Evolutionary conservation across 2,329 filamentous ascomycete genomes (phyloP).

Genomic region (Penicillium rolfsii): DNA sequence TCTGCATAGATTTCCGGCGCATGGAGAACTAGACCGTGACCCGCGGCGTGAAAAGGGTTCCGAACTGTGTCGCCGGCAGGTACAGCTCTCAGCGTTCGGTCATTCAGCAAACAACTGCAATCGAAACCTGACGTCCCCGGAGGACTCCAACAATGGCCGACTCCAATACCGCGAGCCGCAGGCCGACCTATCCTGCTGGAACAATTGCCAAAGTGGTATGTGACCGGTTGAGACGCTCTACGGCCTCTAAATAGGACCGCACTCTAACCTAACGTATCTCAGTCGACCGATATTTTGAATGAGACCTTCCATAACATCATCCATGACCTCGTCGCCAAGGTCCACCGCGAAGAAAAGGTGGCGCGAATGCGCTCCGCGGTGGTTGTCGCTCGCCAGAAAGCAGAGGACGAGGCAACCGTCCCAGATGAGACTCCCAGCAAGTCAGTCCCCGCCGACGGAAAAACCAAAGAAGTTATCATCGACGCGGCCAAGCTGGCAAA

Average conservation of each 20-base stretch:
- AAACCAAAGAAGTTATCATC: conserved; percentile 37
- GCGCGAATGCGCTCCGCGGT: conserved; percentile 60
- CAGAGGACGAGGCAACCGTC: conserved; percentile 44
- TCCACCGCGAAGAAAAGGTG: conserved; percentile 64
- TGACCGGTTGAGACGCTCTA: conserved; percentile 4
- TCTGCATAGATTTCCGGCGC: conserved; percentile 31
- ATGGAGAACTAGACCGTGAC: conserved; percentile 31
- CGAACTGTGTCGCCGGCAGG: conserved; percentile 29
- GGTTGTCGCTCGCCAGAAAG: conserved; percentile 48
- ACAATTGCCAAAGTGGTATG: conserved; percentile 49
- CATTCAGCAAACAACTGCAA: conserved; percentile 20
- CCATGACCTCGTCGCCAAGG: conserved; percentile 61
- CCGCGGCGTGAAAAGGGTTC: conserved; percentile 26
- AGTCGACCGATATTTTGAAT: conserved; percentile 54
- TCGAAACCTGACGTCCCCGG: conserved; percentile 14
- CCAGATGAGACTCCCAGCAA: conserved; percentile 37
- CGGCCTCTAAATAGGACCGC: neutral
- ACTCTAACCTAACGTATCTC: conserved; percentile 4
- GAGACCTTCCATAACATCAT: conserved; percentile 63
- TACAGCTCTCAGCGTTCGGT: conserved; percentile 28
- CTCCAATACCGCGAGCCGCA: conserved; percentile 32
- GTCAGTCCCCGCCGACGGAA: conserved; percentile 35
- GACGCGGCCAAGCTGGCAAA: conserved; percentile 41
- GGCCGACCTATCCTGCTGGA: conserved; percentile 38
- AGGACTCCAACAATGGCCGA: conserved; percentile 37